Conservation (phyloP, 176 grass and related monocot genomes). For the Elymus sibiricus region DNA sequence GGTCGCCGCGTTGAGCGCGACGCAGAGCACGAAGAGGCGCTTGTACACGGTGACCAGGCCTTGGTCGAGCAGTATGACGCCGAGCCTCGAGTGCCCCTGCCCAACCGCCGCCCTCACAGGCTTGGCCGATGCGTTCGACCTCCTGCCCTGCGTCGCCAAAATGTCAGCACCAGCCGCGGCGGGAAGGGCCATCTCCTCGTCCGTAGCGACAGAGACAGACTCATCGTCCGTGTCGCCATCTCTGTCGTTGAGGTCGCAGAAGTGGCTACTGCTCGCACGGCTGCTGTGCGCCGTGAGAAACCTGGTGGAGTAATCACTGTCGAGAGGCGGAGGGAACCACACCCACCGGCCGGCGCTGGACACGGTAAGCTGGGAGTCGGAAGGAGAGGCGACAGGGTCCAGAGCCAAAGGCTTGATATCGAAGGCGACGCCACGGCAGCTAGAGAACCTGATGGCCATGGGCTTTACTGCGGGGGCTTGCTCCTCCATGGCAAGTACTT, state of each 20-base stretch:
- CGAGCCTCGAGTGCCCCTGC: slow-evolving; percentile 47
- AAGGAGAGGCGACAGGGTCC: neutral
- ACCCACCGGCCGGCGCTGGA: slow-evolving; percentile 30
- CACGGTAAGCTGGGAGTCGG: neutral
- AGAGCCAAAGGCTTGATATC: slow-evolving; percentile 36
- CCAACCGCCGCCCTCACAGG: neutral
- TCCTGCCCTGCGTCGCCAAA: neutral
- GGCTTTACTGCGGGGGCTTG: neutral
- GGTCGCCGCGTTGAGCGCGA: slow-evolving; percentile 34
- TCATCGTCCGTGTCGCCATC: neutral
- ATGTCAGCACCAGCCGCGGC: neutral
- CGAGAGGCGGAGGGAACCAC: slow-evolving; percentile 24
- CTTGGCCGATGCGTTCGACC: neutral
- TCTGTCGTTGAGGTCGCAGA: slow-evolving; percentile 49
- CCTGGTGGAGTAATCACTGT: slow-evolving; percentile 4
- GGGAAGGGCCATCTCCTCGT: slow-evolving; percentile 28
- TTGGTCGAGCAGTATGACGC: slow-evolving; percentile 60
- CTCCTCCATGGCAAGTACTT: slow-evolving; percentile 24
- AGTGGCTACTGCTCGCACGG: slow-evolving; percentile 54
- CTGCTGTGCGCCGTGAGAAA: slow-evolving; percentile 27
- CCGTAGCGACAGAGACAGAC: neutral
- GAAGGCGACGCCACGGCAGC: slow-evolving; percentile 62
- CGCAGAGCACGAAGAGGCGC: slow-evolving; percentile 48
- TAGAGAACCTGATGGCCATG: slow-evolving; percentile 41
- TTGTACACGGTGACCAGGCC: slow-evolving; percentile 81